Evolutionary conservation across 495 filamentous ascomycete species (phyloP).

Genomic region (Neurospora africana): DNA sequence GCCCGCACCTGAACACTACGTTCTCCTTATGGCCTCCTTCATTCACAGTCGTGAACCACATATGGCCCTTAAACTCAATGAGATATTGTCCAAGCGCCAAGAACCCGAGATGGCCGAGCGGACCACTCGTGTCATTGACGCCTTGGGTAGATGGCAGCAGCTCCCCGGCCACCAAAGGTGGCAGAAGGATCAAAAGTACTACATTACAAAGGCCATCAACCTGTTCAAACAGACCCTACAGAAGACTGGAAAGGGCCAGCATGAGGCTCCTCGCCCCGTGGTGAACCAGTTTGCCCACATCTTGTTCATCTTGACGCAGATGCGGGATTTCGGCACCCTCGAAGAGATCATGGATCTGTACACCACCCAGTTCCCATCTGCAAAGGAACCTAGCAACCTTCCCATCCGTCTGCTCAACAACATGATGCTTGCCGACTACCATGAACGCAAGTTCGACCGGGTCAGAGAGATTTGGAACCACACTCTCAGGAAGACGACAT

Average conservation of each 20-base stretch:
- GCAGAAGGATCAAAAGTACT: conserved; percentile 9
- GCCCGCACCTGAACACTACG: conserved; percentile 50
- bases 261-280: conserved; percentile 27
- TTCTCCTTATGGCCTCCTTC: conserved; percentile 23
- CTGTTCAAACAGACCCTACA: conserved; percentile 13
- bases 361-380: conserved; percentile 19
- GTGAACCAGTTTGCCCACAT: conserved; percentile 43
- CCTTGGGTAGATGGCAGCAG: conserved; percentile 24
- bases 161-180: conserved; percentile 12
- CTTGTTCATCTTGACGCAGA: conserved; percentile 50
- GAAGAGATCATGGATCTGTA: conserved; percentile 48
- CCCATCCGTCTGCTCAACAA: conserved; percentile 52
- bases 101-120: conserved; percentile 20
- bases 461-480: conserved; percentile 59
- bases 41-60: conserved; percentile 26
- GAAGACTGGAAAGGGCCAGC: conserved; percentile 1
- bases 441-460: conserved; percentile 43
- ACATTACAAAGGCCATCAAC: conserved; percentile 20
- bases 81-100: conserved; percentile 23
- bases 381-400: conserved; percentile 10
- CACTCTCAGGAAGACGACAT: conserved; percentile 40
- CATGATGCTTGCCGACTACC: conserved; percentile 52
- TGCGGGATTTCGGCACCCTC: conserved; percentile 43
- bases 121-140: conserved; percentile 24
- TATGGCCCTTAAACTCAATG: conserved; percentile 20